phyloP scores from a whole-genome alignment of 2,329 filamentous ascomycete genomes.

The Alternaria metachromatica region DNA sequence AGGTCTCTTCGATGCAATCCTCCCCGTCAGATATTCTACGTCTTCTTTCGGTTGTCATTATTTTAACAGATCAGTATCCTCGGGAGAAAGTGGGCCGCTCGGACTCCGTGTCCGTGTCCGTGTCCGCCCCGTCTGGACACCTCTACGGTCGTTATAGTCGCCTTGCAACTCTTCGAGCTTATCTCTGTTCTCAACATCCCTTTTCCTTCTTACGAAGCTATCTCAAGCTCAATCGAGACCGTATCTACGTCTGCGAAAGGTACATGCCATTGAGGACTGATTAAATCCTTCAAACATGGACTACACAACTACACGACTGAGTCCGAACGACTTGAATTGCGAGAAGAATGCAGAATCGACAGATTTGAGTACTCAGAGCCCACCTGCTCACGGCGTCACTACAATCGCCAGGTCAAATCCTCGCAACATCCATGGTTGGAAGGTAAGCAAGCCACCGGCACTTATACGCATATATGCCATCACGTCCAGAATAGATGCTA shows the following conservation, averaged over 20 bases:
- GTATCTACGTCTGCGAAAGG: neutral
- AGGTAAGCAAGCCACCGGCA: neutral
- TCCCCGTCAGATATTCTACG: neutral
- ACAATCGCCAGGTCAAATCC: neutral
- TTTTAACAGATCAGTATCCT: neutral
- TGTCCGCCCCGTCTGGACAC: neutral
- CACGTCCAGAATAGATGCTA: rapidly evolving
- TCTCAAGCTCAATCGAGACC: neutral
- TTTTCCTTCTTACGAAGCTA: neutral
- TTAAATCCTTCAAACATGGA: neutral
- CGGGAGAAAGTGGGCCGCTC: neutral
- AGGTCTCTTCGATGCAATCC: neutral
- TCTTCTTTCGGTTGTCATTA: neutral
- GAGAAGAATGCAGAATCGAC: neutral
- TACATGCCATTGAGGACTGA: neutral
- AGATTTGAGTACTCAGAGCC: neutral
- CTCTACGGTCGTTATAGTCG: too few relatives aligned
- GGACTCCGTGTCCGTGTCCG: slow-evolving; percentile 1
- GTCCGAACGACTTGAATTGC: neutral
- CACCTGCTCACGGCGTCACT: neutral
- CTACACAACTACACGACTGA: neutral
- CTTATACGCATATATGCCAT: rapidly evolving
- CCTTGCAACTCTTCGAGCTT: too few relatives aligned
- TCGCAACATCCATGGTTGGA: slow-evolving; percentile 1
- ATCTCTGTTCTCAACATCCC: neutral